phyloP scores from a whole-genome alignment of 352 stramenopile genomes.

The Phytophthora tubulina region DNA sequence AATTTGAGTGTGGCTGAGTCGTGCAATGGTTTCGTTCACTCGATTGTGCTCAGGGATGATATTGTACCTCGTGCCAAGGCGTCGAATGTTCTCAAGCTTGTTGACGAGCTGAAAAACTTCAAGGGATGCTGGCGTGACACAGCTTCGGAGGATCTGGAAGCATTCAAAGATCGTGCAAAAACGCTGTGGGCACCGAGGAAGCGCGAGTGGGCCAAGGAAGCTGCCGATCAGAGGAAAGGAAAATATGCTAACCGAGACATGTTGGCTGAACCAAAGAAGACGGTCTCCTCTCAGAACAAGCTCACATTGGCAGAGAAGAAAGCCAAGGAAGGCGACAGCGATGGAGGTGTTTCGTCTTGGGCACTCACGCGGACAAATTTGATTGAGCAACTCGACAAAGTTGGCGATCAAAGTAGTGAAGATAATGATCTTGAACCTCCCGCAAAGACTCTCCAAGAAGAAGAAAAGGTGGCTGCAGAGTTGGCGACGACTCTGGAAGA shows the following conservation, averaged over 20 bases:
- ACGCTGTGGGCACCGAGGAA: slow-evolving; percentile 86
- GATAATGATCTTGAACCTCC: slow-evolving; percentile 49
- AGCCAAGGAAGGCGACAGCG: slow-evolving; percentile 29
- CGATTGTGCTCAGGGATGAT: slow-evolving; percentile 87
- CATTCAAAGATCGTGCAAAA: slow-evolving; percentile 86
- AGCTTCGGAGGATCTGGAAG: slow-evolving; percentile 80
- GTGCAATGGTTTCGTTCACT: slow-evolving; percentile 83
- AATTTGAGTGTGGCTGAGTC: slow-evolving; percentile 85
- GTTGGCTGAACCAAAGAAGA: slow-evolving; percentile 20
- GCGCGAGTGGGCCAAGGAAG: slow-evolving; percentile 80
- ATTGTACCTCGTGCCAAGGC: slow-evolving; percentile 87
- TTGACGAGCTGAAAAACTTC: slow-evolving; percentile 81
- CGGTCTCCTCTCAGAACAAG: slow-evolving; percentile 22
- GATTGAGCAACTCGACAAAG: slow-evolving; percentile 81
- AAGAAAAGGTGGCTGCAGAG: slow-evolving; percentile 68
- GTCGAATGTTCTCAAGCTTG: slow-evolving; percentile 83
- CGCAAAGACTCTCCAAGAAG: slow-evolving; percentile 44
- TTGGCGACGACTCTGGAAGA: slow-evolving; percentile 60
- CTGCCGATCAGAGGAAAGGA: slow-evolving; percentile 63
- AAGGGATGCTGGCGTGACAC: slow-evolving; percentile 85
- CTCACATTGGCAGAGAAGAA: slow-evolving; percentile 37
- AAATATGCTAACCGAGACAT: slow-evolving; percentile 44
- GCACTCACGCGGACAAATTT: slow-evolving; percentile 79
- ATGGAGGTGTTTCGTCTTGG: slow-evolving; percentile 65
- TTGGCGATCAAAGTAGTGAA: slow-evolving; percentile 41